phyloP scores from a whole-genome alignment of 306 rosid genomes.

The Trifolium dubium region DNA sequence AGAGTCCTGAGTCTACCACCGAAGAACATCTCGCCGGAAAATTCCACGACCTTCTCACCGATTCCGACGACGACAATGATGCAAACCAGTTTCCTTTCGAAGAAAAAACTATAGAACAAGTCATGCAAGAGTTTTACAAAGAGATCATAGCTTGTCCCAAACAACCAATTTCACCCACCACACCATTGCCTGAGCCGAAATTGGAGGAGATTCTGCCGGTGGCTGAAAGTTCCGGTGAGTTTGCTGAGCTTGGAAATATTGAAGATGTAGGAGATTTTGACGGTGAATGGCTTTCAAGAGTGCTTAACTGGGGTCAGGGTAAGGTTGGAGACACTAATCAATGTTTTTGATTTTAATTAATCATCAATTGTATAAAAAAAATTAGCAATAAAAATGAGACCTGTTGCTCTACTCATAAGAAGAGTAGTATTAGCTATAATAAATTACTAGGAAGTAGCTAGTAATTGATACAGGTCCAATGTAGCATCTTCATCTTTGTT shows the following conservation, averaged over 20 bases:
- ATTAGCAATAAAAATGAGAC: neutral
- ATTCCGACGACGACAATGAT: slow-evolving; percentile 30
- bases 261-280: slow-evolving; percentile 18
- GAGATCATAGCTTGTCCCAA: slow-evolving; percentile 30
- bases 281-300: slow-evolving; percentile 44
- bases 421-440: slow-evolving; percentile 8
- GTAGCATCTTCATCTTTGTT: neutral
- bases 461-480: neutral
- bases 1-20: neutral
- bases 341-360: slow-evolving; percentile 35
- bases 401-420: neutral
- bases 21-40: slow-evolving; percentile 31
- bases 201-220: neutral
- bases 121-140: slow-evolving; percentile 52
- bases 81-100: neutral
- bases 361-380: neutral
- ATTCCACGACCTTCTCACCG: slow-evolving; percentile 41
- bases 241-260: neutral
- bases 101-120: slow-evolving; percentile 43
- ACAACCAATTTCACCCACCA: neutral
- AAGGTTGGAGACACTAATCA: slow-evolving; percentile 17
- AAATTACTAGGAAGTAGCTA: neutral
- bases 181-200: neutral
- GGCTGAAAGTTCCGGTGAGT: neutral
- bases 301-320: slow-evolving; percentile 40